phyloP scores from a whole-genome alignment of 2,329 filamentous ascomycete species.

The Westerdykella sp. region DNA sequence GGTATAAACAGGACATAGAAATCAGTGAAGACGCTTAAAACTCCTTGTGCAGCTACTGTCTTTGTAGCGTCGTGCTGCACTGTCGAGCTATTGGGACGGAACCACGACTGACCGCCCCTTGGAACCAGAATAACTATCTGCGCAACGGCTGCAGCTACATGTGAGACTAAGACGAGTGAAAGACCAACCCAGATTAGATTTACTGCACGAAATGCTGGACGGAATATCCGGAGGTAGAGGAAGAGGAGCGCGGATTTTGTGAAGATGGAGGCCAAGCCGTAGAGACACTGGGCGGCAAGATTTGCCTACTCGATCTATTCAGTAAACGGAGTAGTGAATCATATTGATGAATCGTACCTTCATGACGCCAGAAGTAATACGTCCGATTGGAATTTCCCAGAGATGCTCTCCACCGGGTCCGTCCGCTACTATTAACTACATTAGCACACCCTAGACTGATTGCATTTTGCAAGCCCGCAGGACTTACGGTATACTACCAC shows the following conservation, averaged over 20 bases:
- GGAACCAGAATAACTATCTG: not conserved
- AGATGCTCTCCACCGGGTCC: conserved; percentile 1
- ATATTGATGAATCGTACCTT: not conserved
- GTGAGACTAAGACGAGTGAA: not conserved
- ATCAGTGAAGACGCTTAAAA: conserved; percentile 1
- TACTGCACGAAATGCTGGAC: not conserved
- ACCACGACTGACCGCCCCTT: not conserved
- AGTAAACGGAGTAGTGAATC: not conserved
- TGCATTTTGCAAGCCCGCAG: not conserved
- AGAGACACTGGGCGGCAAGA: conserved; percentile 1
- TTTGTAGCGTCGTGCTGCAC: not conserved
- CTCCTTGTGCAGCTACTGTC: not conserved
- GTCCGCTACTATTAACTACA: not conserved
- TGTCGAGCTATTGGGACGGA: not conserved
- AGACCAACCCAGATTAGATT: conserved; percentile 1
- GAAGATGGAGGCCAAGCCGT: not conserved
- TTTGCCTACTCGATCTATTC: not conserved
- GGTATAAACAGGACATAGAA: conserved; percentile 4
- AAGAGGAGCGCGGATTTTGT: conserved; percentile 1
- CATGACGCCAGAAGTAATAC: not conserved
- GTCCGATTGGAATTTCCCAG: conserved; percentile 1
- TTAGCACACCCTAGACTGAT: not conserved
- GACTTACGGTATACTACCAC: not conserved
- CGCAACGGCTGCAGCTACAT: not conserved
- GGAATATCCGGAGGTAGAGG: conserved; percentile 3